Base-by-base conservation (phyloP, 2,329 filamentous ascomycete genomes). In the Arthrocladium fulminans region DNA sequence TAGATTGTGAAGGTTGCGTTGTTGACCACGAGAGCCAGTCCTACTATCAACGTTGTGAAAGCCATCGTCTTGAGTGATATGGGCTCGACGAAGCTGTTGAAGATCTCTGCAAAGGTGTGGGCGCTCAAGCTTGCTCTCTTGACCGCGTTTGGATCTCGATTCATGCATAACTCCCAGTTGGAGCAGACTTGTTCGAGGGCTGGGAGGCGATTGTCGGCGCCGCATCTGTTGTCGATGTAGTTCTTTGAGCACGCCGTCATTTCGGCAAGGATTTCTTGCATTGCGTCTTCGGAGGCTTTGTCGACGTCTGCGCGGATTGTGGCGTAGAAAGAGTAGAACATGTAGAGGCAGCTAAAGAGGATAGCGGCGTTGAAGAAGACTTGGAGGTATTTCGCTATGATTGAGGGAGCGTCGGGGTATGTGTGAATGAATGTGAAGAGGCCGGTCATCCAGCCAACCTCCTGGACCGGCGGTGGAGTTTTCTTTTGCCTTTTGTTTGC, bases 31-130 rank as follows among this genome's bases (percentile, higher is more conserved):
- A 59, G 50, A 5, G 52, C 53, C 10, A 55, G 39, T n/a, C 54
- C 53, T 3, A 59, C 54, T 13, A 58, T 22, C 4, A 52, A 51
- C 24, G 56, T 49, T 23, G 50, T 52, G 46, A 59, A 57, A 9
- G 54, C 45, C 73, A 86, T 82, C 9, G 81, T 78, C 66, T 96
- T 96, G 66, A 87, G 84, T 54, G 84, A 88, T 65, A 97, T 89
- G 4, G 86, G 82, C 59, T 94, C 88, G 3, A 94, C 83, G 64
- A 97, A 96, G 60, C 84, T 84, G 63, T 97, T 96, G 66, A 97
- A 83, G 34, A 98, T 94, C 61, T 88, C 81, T 1, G 90, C 90
- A 62, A 96, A 85, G 22, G 89, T 92, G 61, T 86, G 84, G 3
- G 88, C 89, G 15, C 84, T 87, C 32, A 95, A 80, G 59, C 83